These are phyloP conservation scores for Canavalia gladiata DNA, from an alignment of 306 rosid genomes.

Conservation along the genomic window DNA sequence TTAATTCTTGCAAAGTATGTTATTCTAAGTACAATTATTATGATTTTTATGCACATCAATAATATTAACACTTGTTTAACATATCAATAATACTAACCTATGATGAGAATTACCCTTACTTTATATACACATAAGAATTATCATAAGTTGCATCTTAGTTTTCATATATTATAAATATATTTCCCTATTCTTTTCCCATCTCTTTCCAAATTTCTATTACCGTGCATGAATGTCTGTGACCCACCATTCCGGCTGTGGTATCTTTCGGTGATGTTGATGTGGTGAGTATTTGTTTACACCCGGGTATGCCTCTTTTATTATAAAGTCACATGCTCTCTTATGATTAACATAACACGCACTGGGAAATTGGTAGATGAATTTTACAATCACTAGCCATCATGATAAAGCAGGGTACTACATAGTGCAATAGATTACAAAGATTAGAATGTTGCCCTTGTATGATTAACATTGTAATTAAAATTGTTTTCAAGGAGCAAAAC, in stretches of 20 bases:
- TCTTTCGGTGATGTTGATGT: slow-evolving; percentile 79
- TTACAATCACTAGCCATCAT: slow-evolving; percentile 63
- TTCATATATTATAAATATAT: background rate
- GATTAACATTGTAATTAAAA: slow-evolving; percentile 9
- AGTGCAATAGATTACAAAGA: slow-evolving; percentile 45
- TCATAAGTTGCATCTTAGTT: background rate
- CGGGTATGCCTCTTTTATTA: slow-evolving; percentile 46
- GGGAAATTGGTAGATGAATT: slow-evolving; percentile 54
- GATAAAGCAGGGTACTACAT: slow-evolving; percentile 44
- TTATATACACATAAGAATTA: too few relatives aligned
- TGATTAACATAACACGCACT: slow-evolving; percentile 71
- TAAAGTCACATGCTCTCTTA: slow-evolving; percentile 63
- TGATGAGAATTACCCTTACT: too few relatives aligned
- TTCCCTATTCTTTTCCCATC: slow-evolving; percentile 13
- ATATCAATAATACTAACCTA: too few relatives aligned
- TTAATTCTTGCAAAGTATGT: too few relatives aligned
- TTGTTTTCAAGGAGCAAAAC: slow-evolving; percentile 20
- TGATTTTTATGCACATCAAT: too few relatives aligned
- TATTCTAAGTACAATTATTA: too few relatives aligned
- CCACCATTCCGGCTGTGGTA: slow-evolving; percentile 43
- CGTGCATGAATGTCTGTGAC: slow-evolving; percentile 50
- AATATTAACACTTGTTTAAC: too few relatives aligned
- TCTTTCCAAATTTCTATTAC: background rate
- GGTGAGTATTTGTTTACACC: slow-evolving; percentile 46
- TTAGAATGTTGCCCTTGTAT: slow-evolving; percentile 32